phyloP scores from a whole-genome alignment of 352 stramenopile species.

The Lagenidium giganteum region DNA sequence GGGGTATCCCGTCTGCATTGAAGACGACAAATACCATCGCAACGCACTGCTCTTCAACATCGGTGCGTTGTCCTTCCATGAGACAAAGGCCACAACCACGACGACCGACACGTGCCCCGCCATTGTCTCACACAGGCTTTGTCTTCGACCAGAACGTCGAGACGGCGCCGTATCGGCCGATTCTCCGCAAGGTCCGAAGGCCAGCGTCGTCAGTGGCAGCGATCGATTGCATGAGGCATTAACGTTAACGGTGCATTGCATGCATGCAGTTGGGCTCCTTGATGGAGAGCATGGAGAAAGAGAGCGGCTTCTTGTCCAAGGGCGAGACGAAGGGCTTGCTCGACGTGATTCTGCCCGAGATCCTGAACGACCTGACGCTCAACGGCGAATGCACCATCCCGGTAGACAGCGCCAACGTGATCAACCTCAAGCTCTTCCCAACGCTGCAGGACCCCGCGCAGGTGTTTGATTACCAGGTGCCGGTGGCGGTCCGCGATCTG shows the following conservation, averaged over 20 bases:
- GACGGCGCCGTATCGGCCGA: conserved; percentile 70
- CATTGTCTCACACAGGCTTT: conserved; percentile 37
- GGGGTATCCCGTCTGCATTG: conserved; percentile 83
- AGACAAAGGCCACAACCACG: background rate
- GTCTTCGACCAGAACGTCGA: conserved; percentile 78
- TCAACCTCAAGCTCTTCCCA: conserved; percentile 85
- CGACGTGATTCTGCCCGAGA: conserved; percentile 60
- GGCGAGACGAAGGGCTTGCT: conserved; percentile 56
- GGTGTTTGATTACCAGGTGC: conserved; percentile 84
- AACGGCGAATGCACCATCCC: conserved; percentile 80
- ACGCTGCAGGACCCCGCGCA: conserved; percentile 58
- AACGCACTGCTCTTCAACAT: conserved; percentile 89
- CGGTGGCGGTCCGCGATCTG: conserved; percentile 73
- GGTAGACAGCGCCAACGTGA: conserved; percentile 76
- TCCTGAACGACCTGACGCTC: conserved; percentile 65
- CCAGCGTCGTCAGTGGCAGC: too few relatives aligned
- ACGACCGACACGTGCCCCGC: too few relatives aligned
- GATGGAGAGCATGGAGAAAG: conserved; percentile 84
- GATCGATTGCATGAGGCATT: background rate
- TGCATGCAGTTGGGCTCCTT: conserved; percentile 44
- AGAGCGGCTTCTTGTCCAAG: conserved; percentile 82
- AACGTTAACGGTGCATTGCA: background rate
- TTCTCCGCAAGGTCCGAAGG: conserved; percentile 63
- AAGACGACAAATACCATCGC: conserved; percentile 88
- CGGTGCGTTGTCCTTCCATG: conserved; percentile 17